phyloP scores from a whole-genome alignment of 2,329 filamentous ascomycete genomes.

The Fusarium sp. region DNA sequence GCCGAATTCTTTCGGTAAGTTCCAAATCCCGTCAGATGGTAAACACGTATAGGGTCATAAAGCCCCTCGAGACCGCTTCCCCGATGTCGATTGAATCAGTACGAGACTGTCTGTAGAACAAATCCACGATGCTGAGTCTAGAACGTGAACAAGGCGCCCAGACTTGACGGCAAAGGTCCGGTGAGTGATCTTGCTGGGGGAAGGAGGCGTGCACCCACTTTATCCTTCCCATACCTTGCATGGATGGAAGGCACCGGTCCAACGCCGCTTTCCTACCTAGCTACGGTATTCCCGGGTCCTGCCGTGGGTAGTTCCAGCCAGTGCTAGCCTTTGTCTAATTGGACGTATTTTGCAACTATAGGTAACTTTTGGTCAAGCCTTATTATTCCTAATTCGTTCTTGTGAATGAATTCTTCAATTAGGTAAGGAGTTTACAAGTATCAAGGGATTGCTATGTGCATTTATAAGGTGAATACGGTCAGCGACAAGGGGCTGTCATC shows the following conservation, averaged over 20 bases:
- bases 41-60: not conserved
- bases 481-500: too few relatives aligned
- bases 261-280: conserved; percentile 23
- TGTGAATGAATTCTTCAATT: too few relatives aligned
- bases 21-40: not conserved
- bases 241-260: conserved; percentile 21
- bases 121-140: conserved; percentile 33
- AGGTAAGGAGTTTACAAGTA: too few relatives aligned
- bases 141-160: conserved; percentile 27
- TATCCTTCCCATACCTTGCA: conserved; percentile 24
- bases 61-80: conserved; percentile 9
- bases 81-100: conserved; percentile 9
- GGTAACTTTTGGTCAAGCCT: too few relatives aligned
- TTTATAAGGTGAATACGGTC: too few relatives aligned
- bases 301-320: conserved; percentile 3
- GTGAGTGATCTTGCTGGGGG: not conserved
- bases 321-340: not conserved
- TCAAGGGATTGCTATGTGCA: too few relatives aligned
- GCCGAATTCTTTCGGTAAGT: conserved; percentile 20
- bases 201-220: conserved; percentile 21
- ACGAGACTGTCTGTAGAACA: conserved; percentile 1
- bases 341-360: not conserved
- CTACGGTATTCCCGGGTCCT: conserved; percentile 35
- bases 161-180: conserved; percentile 18
- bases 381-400: too few relatives aligned